These are phyloP conservation scores for Diplodia scrobiculata DNA, from an alignment of 2,329 filamentous ascomycete species.

Conservation along the genomic window DNA sequence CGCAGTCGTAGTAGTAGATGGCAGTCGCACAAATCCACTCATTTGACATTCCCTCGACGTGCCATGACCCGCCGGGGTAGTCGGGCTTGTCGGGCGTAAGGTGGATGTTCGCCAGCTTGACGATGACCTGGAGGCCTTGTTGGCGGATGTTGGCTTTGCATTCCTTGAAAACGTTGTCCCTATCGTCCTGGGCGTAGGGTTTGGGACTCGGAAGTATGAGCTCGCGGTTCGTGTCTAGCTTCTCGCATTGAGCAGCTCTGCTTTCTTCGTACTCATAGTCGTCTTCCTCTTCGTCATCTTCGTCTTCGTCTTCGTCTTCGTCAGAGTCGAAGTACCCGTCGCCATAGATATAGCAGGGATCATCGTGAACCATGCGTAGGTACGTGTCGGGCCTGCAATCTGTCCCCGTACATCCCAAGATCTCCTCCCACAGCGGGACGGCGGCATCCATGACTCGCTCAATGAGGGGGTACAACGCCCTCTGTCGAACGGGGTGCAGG, in stretches of 20 bases:
- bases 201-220: neutral
- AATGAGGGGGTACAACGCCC: conserved; percentile 47
- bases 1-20: conserved; percentile 61
- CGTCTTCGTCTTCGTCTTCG: neutral
- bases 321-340: neutral
- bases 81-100: conserved; percentile 59
- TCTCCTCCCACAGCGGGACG: conserved; percentile 49
- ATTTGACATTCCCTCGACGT: conserved; percentile 52
- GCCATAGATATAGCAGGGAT: neutral
- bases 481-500: conserved; percentile 49
- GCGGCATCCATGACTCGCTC: conserved; percentile 48
- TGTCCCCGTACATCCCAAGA: neutral
- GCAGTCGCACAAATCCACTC: conserved; percentile 65
- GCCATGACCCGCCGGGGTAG: conserved; percentile 58
- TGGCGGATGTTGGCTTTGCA: conserved; percentile 31
- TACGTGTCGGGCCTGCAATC: neutral
- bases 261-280: neutral
- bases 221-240: neutral
- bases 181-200: neutral
- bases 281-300: neutral
- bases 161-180: neutral
- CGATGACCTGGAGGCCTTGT: conserved; percentile 60
- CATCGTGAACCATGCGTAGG: neutral
- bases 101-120: conserved; percentile 61
- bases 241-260: neutral